phyloP scores from a whole-genome alignment of 208 protist species.

The Naegleria gruberi region DNA sequence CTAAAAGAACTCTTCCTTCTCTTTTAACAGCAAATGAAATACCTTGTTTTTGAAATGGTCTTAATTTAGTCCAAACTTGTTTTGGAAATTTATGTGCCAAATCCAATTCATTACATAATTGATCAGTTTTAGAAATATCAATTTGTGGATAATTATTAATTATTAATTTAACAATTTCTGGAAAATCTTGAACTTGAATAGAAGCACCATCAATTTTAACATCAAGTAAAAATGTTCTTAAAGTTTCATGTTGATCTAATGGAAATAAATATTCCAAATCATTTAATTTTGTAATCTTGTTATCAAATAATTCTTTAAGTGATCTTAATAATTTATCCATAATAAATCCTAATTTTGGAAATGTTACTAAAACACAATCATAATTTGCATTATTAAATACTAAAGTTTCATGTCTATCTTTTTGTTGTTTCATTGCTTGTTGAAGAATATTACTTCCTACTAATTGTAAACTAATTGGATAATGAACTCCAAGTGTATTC shows the following conservation, averaged over 20 bases:
- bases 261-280: background rate
- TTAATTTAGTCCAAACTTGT: background rate
- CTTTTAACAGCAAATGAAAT: constrained; percentile 1
- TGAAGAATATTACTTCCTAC: background rate
- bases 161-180: background rate
- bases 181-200: background rate
- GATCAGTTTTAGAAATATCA: background rate
- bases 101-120: background rate
- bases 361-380: background rate
- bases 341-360: background rate
- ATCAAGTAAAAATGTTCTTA: background rate
- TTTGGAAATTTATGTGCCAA: background rate
- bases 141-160: background rate
- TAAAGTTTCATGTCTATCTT: background rate
- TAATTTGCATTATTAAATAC: background rate
- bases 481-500: background rate
- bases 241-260: background rate
- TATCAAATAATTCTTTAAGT: background rate
- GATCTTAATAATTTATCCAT: background rate
- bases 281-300: background rate
- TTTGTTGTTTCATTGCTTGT: background rate
- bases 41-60: constrained; percentile 18
- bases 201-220: background rate
- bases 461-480: background rate
- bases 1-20: constrained; percentile 74